Percentiles rank a stretch among this genome's conserved stretches.
phyloP scores from a whole-genome alignment of 805 yeast genomes.

The Kluyveromyces lactis region DNA sequence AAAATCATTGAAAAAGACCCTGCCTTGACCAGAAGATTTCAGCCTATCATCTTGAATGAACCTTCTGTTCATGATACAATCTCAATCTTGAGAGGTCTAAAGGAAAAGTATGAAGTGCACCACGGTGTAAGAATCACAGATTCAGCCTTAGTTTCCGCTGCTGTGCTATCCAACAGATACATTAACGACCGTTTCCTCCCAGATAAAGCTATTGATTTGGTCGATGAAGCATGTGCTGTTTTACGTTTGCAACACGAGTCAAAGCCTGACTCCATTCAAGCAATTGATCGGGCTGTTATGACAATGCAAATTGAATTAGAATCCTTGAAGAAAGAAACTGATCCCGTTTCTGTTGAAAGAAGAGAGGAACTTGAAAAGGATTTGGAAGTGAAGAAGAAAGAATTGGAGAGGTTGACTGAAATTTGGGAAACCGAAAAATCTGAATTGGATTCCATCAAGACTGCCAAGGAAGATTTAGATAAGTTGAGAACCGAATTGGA shows the following conservation, averaged over 20 bases:
- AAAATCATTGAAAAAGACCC: slow-evolving; percentile 95
- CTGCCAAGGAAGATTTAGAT: slow-evolving; percentile 75
- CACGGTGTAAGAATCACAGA: slow-evolving; percentile 95
- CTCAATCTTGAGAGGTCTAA: slow-evolving; percentile 84
- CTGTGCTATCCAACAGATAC: slow-evolving; percentile 80
- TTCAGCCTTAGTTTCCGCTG: slow-evolving; percentile 89
- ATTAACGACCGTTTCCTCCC: slow-evolving; percentile 88
- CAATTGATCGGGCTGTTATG: slow-evolving; percentile 80
- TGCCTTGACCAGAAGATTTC: slow-evolving; percentile 89
- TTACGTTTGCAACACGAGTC: slow-evolving; percentile 92
- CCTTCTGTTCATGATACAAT: slow-evolving; percentile 89
- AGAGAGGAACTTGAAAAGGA: slow-evolving; percentile 65
- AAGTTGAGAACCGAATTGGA: slow-evolving; percentile 78
- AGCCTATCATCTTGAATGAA: slow-evolving; percentile 76
- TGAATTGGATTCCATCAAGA: slow-evolving; percentile 69
- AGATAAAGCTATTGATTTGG: slow-evolving; percentile 93
- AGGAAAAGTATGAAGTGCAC: slow-evolving; percentile 91
- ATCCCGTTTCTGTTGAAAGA: slow-evolving; percentile 72
- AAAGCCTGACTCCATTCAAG: slow-evolving; percentile 89
- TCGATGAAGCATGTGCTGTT: slow-evolving; percentile 96
- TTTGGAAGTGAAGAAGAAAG: slow-evolving; percentile 52
- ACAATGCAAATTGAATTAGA: slow-evolving; percentile 93
- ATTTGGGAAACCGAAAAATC: slow-evolving; percentile 81
- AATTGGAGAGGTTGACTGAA: slow-evolving; percentile 61
- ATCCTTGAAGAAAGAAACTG: slow-evolving; percentile 87